Evolutionary conservation across 2,329 filamentous ascomycete species (phyloP).

Genomic region (Microsporum ferrugineum): DNA sequence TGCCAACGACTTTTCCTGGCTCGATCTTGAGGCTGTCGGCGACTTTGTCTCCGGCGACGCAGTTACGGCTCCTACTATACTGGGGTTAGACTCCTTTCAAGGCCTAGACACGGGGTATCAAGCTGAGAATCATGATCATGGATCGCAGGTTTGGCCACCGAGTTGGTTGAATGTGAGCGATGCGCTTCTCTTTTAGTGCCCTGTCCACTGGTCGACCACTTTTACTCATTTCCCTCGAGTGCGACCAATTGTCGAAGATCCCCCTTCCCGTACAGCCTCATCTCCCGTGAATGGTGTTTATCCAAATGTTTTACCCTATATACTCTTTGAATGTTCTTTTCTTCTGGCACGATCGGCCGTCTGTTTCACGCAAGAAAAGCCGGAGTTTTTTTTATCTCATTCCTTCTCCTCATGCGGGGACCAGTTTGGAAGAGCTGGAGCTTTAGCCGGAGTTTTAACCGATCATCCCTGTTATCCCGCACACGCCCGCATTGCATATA

Average conservation of each 20-base stretch:
- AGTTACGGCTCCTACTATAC: constrained; percentile 17
- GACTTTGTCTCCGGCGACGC: constrained; percentile 42
- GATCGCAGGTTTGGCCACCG: background rate
- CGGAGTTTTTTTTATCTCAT: background rate
- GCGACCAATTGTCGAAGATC: background rate
- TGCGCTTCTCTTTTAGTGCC: background rate
- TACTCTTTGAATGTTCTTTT: background rate
- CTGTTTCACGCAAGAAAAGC: background rate
- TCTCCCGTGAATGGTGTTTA: background rate
- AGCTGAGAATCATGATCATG: background rate
- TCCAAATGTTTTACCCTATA: background rate
- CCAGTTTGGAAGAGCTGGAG: background rate
- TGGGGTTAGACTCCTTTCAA: constrained; percentile 27
- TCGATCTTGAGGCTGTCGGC: constrained; percentile 49
- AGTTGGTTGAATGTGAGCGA: background rate
- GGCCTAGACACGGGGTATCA: background rate
- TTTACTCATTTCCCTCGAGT: background rate
- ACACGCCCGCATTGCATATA: background rate
- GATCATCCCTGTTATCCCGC: background rate
- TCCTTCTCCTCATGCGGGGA: background rate
- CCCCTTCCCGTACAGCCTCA: background rate
- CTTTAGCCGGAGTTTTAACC: background rate
- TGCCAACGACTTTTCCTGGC: constrained; percentile 50
- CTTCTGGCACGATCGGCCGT: background rate
- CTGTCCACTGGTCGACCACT: background rate